Conservation (phyloP, 306 rosid genomes). For the Medicago lupulina region DNA sequence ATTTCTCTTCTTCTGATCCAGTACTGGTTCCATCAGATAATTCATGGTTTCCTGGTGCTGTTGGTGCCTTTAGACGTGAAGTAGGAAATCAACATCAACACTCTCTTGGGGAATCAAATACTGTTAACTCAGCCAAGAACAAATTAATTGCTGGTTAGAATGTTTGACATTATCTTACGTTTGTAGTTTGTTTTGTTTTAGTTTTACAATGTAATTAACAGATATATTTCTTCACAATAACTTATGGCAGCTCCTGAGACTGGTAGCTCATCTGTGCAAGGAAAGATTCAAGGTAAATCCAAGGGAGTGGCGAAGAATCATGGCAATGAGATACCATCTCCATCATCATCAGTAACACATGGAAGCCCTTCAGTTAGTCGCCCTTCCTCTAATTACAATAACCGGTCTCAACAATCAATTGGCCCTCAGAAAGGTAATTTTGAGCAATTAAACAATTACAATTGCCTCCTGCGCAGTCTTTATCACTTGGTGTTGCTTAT, state of each 20-base stretch:
- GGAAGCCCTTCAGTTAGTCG: slow-evolving; percentile 59
- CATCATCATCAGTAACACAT: slow-evolving; percentile 57
- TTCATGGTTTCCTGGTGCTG: slow-evolving; percentile 61
- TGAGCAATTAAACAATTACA: no score
- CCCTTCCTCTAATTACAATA: slow-evolving; percentile 77
- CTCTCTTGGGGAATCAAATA: slow-evolving; percentile 60
- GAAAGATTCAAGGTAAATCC: slow-evolving; percentile 62
- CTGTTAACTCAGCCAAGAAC: slow-evolving; percentile 48
- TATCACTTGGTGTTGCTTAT: no score
- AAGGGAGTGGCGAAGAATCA: slow-evolving; percentile 63
- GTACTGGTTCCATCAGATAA: slow-evolving; percentile 69
- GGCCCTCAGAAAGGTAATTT: slow-evolving; percentile 79
- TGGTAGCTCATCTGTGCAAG: slow-evolving; percentile 57
- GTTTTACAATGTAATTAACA: slow-evolving; percentile 37
- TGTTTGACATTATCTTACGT: slow-evolving; percentile 23
- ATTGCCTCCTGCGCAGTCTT: no score
- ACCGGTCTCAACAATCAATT: slow-evolving; percentile 65
- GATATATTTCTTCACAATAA: slow-evolving; percentile 12
- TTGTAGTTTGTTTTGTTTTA: slow-evolving; percentile 19
- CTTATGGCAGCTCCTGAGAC: slow-evolving; percentile 63
- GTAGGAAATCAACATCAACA: slow-evolving; percentile 57
- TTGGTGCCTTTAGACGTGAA: slow-evolving; percentile 69
- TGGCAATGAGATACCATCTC: slow-evolving; percentile 52
- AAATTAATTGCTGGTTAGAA: slow-evolving; percentile 59
- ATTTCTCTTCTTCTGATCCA: slow-evolving; percentile 73